Evolutionary conservation across 805 yeast species (phyloP).

Genomic region (Saturnispora diversa): DNA sequence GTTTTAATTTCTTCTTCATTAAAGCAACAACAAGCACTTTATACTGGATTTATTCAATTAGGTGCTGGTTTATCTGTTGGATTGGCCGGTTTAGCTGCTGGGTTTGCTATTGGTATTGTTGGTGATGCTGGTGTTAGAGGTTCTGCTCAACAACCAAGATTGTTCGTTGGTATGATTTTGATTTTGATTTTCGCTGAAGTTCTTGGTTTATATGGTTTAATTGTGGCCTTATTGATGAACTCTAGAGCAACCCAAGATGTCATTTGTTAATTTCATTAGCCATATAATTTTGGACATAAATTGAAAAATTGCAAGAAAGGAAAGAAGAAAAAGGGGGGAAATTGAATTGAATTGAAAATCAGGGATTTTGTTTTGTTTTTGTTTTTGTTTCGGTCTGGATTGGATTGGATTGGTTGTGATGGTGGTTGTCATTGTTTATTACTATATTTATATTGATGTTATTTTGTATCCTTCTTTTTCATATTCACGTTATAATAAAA

Average conservation of each 20-base stretch:
- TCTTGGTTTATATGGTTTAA: slow-evolving; percentile 92
- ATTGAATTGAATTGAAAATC: not conserved
- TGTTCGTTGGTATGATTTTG: slow-evolving; percentile 97
- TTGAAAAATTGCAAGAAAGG: not conserved
- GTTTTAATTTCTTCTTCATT: slow-evolving; percentile 88
- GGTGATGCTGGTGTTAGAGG: slow-evolving; percentile 99
- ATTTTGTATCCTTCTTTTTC: no score
- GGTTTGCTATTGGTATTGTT: slow-evolving; percentile 98
- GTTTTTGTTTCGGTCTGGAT: no score
- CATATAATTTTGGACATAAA: not conserved
- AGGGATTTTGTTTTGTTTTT: no score
- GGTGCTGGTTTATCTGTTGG: slow-evolving; percentile 99
- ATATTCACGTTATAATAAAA: no score
- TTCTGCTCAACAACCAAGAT: slow-evolving; percentile 95
- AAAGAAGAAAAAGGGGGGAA: not conserved
- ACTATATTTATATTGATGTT: no score
- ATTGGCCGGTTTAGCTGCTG: slow-evolving; percentile 94
- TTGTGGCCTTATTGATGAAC: slow-evolving; percentile 95
- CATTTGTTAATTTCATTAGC: slow-evolving; percentile 45
- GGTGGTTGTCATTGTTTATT: no score
- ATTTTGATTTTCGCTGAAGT: slow-evolving; percentile 98
- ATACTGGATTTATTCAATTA: slow-evolving; percentile 95
- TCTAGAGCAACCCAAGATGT: slow-evolving; percentile 95
- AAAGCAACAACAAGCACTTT: slow-evolving; percentile 84
- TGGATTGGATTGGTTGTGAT: no score